Evolutionary conservation across 1,284 basidiomycete genomes (phyloP), one percentile per base, ranked within the genome.

Genomic region (Grifola frondosa): DNA sequence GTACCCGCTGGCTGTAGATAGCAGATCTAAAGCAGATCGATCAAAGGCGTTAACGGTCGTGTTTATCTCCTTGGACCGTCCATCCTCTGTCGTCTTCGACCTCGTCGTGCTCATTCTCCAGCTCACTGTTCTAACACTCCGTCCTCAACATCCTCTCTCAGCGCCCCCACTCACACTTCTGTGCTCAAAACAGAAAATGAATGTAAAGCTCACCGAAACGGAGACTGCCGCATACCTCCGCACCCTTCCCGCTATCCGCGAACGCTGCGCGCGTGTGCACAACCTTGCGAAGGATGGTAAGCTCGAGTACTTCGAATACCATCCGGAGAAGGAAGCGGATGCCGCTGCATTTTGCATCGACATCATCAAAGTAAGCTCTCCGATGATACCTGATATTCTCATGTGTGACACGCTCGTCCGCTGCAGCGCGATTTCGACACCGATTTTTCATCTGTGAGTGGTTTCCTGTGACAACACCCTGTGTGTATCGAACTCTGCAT

Each of bases 271-370:
- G 25, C 77, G 78, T 42, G 91, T 98, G 29, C 85, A 90, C 63
- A 73, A 80, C 19, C 81, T 95, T 13, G 91, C 88, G 5, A 67
- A 80, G 58, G 63, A 78, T 48, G 84, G 80, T 39, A 79, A 84
- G 56, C 77, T 95, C 3, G 71, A 94, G 50, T 94, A 91, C 68
- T 97, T 96, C 63, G 78, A 84, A 28, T 92, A 94, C 66, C 75
- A 93, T 62, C 80, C 88, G 16, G 80, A 83, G 50, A 84, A 82
- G 55, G 82, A 95, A 60, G 62, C 59, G 11, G 73, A 73, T 17
- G 88, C 90, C 2, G 82, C 88, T n/a, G 78, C 78, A 17, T 97
- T 88, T 66, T 97, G 93, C 60, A 71, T 81, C 16, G 68, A 74
- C 22, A 86, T 97, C 55, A 94, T 98, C 52, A 72, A 84, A 68